These are phyloP conservation scores for Lachancea nothofagi DNA, from an alignment of 805 yeast genomes.

Conservation along the genomic window DNA sequence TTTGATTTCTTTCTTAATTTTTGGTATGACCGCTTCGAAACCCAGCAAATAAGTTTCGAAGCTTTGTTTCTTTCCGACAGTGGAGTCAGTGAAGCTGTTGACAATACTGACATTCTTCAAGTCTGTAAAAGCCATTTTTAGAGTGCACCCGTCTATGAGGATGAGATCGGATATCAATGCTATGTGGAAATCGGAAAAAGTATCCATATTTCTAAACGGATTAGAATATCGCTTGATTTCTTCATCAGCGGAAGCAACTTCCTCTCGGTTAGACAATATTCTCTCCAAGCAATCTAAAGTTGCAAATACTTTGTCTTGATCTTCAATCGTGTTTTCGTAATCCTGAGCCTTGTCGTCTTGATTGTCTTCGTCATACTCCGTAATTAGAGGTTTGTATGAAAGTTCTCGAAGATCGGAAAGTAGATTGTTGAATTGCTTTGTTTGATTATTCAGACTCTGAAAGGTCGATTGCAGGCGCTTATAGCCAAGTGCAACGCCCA, in stretches of 20 bases:
- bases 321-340: constrained; percentile 65
- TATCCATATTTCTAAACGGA: constrained; percentile 15
- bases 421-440: constrained; percentile 21
- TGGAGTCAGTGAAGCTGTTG: neutral
- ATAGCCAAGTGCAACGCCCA: constrained; percentile 20
- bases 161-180: constrained; percentile 24
- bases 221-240: constrained; percentile 20
- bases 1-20: constrained; percentile 24
- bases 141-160: constrained; percentile 23
- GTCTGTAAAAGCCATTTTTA: constrained; percentile 31
- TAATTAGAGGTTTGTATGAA: constrained; percentile 27
- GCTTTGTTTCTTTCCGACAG: neutral
- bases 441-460: constrained; percentile 22
- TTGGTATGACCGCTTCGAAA: constrained; percentile 19
- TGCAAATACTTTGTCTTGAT: constrained; percentile 65
- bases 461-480: constrained; percentile 17
- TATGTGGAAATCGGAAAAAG: constrained; percentile 30
- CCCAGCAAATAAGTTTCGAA: constrained; percentile 27
- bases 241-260: constrained; percentile 21
- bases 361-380: constrained; percentile 19
- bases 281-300: constrained; percentile 51
- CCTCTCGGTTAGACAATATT: constrained; percentile 41
- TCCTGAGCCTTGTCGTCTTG: constrained; percentile 63
- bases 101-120: constrained; percentile 29
- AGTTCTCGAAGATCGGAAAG: constrained; percentile 15